These are phyloP conservation scores for Populus tomentosa DNA, from an alignment of 441 rosid species.

Conservation along the genomic window DNA sequence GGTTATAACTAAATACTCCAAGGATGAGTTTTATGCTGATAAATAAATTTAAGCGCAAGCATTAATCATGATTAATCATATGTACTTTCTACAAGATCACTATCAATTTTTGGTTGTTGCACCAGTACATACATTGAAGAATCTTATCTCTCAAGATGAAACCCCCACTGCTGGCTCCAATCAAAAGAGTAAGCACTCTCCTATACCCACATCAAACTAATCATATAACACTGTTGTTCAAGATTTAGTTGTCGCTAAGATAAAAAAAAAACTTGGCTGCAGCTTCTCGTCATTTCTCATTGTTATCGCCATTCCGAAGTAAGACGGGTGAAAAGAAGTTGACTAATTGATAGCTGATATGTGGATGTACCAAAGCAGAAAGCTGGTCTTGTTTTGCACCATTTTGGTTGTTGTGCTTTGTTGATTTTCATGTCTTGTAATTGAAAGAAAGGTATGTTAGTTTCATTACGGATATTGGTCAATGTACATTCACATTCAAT, in stretches of 20 bases:
- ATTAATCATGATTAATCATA: neutral
- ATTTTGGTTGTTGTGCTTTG: constrained; percentile 3
- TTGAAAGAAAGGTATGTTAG: neutral
- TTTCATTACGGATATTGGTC: neutral
- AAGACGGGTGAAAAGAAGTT: constrained; percentile 63
- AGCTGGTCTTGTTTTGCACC: constrained; percentile 3
- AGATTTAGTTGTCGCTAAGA: constrained; percentile 1
- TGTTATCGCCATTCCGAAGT: constrained; percentile 87
- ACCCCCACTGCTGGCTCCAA: constrained; percentile 46
- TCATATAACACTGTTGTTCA: neutral
- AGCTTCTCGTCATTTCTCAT: constrained; percentile 85
- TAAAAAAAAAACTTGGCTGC: constrained; percentile 15
- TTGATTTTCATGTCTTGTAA: constrained; percentile 7
- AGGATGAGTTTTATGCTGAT: neutral
- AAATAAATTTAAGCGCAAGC: constrained; percentile 37
- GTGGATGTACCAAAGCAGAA: constrained; percentile 15
- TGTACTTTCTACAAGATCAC: constrained; percentile 11
- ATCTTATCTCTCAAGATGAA: constrained; percentile 83
- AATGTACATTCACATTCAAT: neutral
- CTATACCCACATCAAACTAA: neutral
- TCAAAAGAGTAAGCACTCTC: constrained; percentile 58
- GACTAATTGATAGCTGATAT: constrained; percentile 26
- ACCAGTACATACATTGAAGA: constrained; percentile 80
- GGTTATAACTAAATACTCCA: neutral
- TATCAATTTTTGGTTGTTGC: constrained; percentile 19